Evolutionary conservation across 2,329 filamentous ascomycete species (phyloP).

Genomic region (Colletotrichum chrysophilum): DNA sequence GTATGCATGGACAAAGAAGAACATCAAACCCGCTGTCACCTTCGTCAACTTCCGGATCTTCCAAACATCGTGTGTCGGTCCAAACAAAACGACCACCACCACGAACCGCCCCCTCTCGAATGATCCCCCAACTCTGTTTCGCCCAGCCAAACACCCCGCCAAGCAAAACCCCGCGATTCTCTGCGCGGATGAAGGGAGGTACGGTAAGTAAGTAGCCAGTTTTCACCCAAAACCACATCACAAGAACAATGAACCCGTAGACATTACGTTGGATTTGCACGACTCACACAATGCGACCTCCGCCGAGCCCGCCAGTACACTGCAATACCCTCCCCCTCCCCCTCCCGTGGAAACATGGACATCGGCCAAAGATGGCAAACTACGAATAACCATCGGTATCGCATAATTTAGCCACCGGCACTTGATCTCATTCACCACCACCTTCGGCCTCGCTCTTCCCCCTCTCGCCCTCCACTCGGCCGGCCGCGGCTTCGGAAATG

Average conservation of each 20-base stretch:
- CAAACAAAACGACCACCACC: neutral
- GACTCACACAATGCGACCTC: neutral
- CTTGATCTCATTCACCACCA: neutral
- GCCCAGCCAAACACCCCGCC: conserved; percentile 7
- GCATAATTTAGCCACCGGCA: neutral
- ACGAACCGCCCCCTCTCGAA: neutral
- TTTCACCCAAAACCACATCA: neutral
- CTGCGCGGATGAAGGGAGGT: neutral
- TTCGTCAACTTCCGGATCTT: neutral
- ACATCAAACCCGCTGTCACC: neutral
- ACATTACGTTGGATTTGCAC: neutral
- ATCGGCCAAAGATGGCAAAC: neutral
- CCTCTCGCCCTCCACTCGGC: neutral
- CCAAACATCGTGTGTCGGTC: neutral
- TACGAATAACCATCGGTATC: neutral
- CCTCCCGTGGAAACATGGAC: neutral
- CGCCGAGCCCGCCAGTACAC: neutral
- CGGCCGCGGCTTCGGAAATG: neutral
- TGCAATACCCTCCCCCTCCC: neutral
- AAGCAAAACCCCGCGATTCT: neutral
- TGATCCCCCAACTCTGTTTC: neutral
- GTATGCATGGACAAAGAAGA: neutral
- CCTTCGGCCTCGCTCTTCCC: neutral
- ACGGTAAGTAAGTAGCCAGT: neutral
- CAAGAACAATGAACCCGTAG: neutral